Evolutionary conservation across 257 asterid species (phyloP).

Genomic region (Nicotiana obtusifolia): DNA sequence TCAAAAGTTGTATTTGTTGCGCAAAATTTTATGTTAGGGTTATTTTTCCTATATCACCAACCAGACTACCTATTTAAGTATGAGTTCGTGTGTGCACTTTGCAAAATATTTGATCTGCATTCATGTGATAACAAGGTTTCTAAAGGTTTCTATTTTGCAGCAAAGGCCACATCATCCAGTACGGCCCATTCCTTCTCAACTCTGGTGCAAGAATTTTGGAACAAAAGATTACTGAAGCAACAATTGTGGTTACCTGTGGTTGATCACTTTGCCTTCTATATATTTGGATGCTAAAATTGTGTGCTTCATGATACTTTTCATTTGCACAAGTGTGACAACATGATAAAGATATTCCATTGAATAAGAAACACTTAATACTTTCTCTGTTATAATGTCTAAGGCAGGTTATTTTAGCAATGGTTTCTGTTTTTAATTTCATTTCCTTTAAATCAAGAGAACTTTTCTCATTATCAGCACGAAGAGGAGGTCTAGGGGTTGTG

Average conservation of each 20-base stretch:
- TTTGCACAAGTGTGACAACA: neutral
- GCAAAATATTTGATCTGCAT: neutral
- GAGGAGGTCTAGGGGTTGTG: too few relatives aligned
- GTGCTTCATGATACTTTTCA: neutral
- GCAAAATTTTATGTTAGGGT: too few relatives aligned
- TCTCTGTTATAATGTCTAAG: neutral
- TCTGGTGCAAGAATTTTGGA: constrained; percentile 58
- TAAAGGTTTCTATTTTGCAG: constrained; percentile 22
- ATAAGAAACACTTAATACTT: neutral
- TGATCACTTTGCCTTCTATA: neutral
- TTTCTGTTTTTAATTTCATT: neutral
- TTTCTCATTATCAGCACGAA: neutral
- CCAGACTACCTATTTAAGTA: too few relatives aligned
- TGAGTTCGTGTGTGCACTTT: too few relatives aligned
- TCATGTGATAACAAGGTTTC: constrained; percentile 3
- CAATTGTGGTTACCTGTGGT: neutral
- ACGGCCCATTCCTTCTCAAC: constrained; percentile 53
- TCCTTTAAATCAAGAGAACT: neutral
- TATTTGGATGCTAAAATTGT: neutral
- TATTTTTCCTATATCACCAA: too few relatives aligned
- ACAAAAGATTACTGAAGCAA: constrained; percentile 27
- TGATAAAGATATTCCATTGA: neutral
- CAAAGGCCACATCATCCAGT: constrained; percentile 54
- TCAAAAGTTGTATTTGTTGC: neutral
- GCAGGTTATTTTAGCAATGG: neutral